Base-by-base conservation (phyloP, 345 rosid species). In the Brassica cretica region DNA sequence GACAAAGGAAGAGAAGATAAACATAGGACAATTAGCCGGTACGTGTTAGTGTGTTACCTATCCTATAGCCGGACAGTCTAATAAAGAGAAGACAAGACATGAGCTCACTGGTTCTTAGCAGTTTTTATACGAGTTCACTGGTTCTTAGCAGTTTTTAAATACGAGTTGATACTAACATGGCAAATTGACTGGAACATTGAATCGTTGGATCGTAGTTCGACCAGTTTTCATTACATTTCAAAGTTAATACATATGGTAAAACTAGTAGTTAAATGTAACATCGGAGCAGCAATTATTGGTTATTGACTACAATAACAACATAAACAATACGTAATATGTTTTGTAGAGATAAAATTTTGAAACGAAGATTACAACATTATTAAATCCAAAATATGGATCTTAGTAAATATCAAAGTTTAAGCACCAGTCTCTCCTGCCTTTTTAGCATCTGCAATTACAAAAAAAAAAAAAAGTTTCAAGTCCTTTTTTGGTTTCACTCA, bases 381-480 rank as follows among this genome's bases (percentile, higher is more conserved):
- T 12, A 2, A 19, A 49, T 62, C 8, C n/a, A 18, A n/a, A n/a
- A 14, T 0, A 27, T 24, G 68, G 59, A 63, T 71, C 66, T 41
- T 65, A 2, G 41, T 35, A 32, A 44, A 59, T 63, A 15, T 25
- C 8, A n/a, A 55, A 61, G 41, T 35, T 64, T 25, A 77, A 51
- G 73, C 64, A 51, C 75, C 75, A 24, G 58, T 70, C 66, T 70
- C 75, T 24, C 75, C 18, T 16, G 24, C 46, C 75, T 2, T 70
- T 64, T 53, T 30, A 32, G 80, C 59, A 70, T 71, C 81, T 78
- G 76, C 39, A 78, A 18, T 55, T 3, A 66, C 67, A 39, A 4
- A 24, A 9, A 1, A 37, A 5, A 46, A 53, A 25, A 49, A 71
- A 29, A 77, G 62, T 46, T 18, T 16, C 68, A 68, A 46, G 10